Evolutionary conservation across 345 rosid species (phyloP).

Genomic region (Euphorbia tirucalli): DNA sequence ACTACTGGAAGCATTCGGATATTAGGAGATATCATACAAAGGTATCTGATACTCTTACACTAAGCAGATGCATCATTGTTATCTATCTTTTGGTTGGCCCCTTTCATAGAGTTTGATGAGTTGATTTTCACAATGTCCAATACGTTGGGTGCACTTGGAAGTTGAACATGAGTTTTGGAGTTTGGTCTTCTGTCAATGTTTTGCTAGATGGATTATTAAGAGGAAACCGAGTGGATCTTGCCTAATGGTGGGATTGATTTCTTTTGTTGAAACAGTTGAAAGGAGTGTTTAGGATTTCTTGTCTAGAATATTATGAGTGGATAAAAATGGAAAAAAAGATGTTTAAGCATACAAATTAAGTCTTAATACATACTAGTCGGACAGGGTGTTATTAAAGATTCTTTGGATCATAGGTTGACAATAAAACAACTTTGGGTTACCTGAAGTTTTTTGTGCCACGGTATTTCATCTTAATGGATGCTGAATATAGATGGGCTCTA

Average conservation of each 20-base stretch:
- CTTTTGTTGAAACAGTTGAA: background rate
- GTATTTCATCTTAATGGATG: too few species aligned
- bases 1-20: background rate
- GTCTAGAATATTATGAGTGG: background rate
- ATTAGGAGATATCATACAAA: background rate
- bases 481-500: background rate
- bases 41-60: background rate
- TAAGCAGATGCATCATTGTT: background rate
- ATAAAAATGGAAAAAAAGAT: background rate
- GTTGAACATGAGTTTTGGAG: background rate
- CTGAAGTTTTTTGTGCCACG: too few species aligned
- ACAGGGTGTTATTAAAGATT: too few species aligned
- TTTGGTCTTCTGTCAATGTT: background rate
- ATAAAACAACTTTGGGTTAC: too few species aligned
- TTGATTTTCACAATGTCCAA: background rate
- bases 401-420: too few species aligned
- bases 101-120: background rate
- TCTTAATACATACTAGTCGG: too few species aligned
- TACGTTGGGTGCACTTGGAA: background rate
- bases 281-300: background rate
- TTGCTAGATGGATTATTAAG: background rate
- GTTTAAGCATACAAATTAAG: too few species aligned
- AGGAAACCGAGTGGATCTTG: background rate
- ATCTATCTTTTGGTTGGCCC: background rate
- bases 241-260: background rate